Evolutionary conservation across 148 eudicot genomes (phyloP).

Genomic region (Pouteria glomerata): DNA sequence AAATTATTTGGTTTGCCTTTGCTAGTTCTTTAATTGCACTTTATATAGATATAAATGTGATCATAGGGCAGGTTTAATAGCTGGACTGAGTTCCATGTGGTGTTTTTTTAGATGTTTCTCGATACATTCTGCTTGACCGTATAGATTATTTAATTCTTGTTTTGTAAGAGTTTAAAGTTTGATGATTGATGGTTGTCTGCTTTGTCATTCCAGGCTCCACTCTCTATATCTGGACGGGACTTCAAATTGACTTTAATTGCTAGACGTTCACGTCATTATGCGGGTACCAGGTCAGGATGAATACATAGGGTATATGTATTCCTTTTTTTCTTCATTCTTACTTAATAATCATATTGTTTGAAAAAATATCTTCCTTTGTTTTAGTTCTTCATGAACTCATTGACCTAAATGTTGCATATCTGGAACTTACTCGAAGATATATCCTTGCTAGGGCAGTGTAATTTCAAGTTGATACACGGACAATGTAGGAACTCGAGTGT

Average conservation of each 20-base stretch:
- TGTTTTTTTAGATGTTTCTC: not conserved
- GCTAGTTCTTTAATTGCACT: slow-evolving; percentile 1
- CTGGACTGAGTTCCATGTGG: not conserved
- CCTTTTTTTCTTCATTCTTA: not conserved
- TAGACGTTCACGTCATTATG: slow-evolving; percentile 95
- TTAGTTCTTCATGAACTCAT: not conserved
- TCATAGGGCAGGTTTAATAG: not conserved
- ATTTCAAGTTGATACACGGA: not conserved
- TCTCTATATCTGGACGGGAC: slow-evolving; percentile 61
- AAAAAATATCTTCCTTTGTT: not conserved
- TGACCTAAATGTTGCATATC: not conserved
- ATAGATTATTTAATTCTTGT: not conserved
- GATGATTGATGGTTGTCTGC: slow-evolving; percentile 8
- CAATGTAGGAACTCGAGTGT: slow-evolving; percentile 1
- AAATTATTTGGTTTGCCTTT: too few relatives aligned
- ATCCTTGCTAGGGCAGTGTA: not conserved
- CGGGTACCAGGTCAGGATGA: slow-evolving; percentile 78
- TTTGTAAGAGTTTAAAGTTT: not conserved
- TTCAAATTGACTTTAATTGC: slow-evolving; percentile 72
- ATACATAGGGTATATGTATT: not conserved
- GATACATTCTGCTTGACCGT: not conserved
- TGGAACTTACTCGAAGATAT: not conserved
- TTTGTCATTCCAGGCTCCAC: slow-evolving; percentile 47
- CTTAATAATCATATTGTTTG: not conserved
- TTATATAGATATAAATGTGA: not conserved